These are phyloP conservation scores for Skeletonema menzelii DNA, from an alignment of 108 stramenopile genomes.

Conservation along the genomic window DNA sequence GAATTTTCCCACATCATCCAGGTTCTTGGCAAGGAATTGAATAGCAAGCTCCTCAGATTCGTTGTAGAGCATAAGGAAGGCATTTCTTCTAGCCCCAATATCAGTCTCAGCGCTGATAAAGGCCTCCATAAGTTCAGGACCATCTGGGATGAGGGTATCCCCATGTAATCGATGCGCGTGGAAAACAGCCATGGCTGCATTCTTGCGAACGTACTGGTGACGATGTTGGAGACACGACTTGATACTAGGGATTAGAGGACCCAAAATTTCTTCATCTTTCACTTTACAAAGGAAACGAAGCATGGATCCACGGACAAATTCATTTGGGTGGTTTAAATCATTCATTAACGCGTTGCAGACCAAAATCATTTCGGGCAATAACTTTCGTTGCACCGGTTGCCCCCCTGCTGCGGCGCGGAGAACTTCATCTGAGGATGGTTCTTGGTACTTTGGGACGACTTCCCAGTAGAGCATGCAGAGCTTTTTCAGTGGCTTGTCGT, in stretches of 20 bases:
- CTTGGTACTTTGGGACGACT: slow-evolving; percentile 95
- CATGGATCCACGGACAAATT: slow-evolving; percentile 98
- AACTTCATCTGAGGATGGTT: slow-evolving; percentile 76
- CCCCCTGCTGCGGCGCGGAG: slow-evolving; percentile 72
- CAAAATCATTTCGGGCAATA: slow-evolving; percentile 98
- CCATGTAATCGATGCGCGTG: slow-evolving; percentile 93
- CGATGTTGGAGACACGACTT: slow-evolving; percentile 96
- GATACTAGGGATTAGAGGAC: slow-evolving; percentile 94
- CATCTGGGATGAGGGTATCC: slow-evolving; percentile 94
- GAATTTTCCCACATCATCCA: slow-evolving; percentile 90
- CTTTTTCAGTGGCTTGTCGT: slow-evolving; percentile 98
- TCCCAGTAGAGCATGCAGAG: slow-evolving; percentile 99
- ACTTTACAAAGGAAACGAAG: slow-evolving; percentile 98
- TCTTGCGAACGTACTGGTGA: slow-evolving; percentile 97
- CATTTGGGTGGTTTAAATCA: slow-evolving; percentile 99
- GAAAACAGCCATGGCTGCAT: slow-evolving; percentile 95
- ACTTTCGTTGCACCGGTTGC: slow-evolving; percentile 80
- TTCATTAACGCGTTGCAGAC: slow-evolving; percentile 99
- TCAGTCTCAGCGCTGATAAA: slow-evolving; percentile 93
- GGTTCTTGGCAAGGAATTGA: slow-evolving; percentile 93
- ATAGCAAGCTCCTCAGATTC: slow-evolving; percentile 95
- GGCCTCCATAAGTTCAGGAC: slow-evolving; percentile 91
- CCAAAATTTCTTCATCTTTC: slow-evolving; percentile 96
- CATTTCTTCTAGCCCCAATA: slow-evolving; percentile 93
- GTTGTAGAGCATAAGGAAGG: slow-evolving; percentile 98